A percentile compares a stretch with the other conserved stretches of the same genome.
Conservation (phyloP, 2,329 filamentous ascomycete genomes). For the Diplodia mutila region DNA sequence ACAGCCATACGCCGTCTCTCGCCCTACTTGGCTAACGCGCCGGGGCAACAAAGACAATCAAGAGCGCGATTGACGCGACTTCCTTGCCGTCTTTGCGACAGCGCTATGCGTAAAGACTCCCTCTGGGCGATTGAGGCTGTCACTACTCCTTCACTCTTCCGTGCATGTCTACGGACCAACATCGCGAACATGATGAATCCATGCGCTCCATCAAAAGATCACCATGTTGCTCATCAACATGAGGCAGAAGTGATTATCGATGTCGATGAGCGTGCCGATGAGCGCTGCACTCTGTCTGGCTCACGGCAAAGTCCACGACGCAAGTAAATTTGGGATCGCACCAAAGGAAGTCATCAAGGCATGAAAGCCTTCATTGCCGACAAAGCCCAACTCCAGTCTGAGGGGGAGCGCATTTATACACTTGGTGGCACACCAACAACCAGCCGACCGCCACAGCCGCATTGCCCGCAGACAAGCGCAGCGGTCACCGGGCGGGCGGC, state of each 20-base stretch:
- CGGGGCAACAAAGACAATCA: too few relatives aligned
- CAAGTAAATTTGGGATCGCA: too few relatives aligned
- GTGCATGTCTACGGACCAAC: neutral
- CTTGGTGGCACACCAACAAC: too few relatives aligned
- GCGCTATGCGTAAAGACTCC: neutral
- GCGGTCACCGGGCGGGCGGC: too few relatives aligned
- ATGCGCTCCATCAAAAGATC: accelerated
- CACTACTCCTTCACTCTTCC: neutral
- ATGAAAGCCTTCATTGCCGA: neutral
- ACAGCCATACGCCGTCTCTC: neutral
- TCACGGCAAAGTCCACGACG: neutral
- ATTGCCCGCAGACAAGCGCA: too few relatives aligned
- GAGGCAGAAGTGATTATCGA: neutral
- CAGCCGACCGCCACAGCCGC: too few relatives aligned
- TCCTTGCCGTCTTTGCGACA: too few relatives aligned
- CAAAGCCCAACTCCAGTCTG: too few relatives aligned
- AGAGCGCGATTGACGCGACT: too few relatives aligned
- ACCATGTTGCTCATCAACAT: neutral
- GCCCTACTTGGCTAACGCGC: neutral
- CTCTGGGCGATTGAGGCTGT: neutral
- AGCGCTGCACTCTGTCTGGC: neutral
- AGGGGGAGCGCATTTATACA: too few relatives aligned
- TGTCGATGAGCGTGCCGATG: neutral
- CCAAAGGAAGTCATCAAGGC: too few relatives aligned
- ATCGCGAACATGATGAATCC: accelerated